Percentiles rank a stretch among this genome's conserved stretches.
These are phyloP conservation scores for Chenopodium quinoa DNA, from an alignment of 148 eudicot species.

Conservation along the genomic window DNA sequence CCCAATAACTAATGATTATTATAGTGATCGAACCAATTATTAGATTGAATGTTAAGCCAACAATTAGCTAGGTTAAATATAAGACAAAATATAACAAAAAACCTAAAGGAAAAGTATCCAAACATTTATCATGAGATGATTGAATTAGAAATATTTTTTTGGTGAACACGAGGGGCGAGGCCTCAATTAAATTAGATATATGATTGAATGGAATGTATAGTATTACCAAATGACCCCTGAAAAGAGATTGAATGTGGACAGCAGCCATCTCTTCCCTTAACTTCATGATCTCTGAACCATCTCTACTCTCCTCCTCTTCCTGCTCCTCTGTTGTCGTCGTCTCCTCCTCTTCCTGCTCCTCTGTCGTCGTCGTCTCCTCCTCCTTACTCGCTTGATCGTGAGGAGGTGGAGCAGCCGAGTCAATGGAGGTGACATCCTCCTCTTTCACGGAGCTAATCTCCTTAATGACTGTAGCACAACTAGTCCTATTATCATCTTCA, in stretches of 20 bases:
- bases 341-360: constrained; percentile 25
- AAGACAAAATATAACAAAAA: too few relatives aligned
- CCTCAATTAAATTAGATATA: too few relatives aligned
- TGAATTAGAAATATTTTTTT: too few relatives aligned
- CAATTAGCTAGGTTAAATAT: too few relatives aligned
- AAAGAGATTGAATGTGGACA: constrained; percentile 57
- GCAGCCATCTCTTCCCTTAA: constrained; percentile 51
- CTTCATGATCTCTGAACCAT: constrained; percentile 14
- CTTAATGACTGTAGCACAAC: constrained; percentile 34
- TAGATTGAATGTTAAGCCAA: too few relatives aligned
- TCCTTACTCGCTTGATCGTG: constrained; percentile 20
- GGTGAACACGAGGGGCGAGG: too few relatives aligned
- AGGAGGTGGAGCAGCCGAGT: constrained; percentile 24
- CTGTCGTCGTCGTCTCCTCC: constrained; percentile 5
- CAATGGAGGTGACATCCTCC: constrained; percentile 33
- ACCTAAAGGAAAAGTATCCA: too few relatives aligned
- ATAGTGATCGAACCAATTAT: too few relatives aligned
- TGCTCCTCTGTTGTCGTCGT: constrained; percentile 10
- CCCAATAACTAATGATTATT: too few relatives aligned
- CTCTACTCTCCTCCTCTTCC: constrained; percentile 9
- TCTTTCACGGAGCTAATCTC: constrained; percentile 22
- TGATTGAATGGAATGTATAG: not conserved
- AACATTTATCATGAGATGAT: too few relatives aligned
- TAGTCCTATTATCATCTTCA: constrained; percentile 33
- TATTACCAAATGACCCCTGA: constrained; percentile 80